Evolutionary conservation across 2,329 filamentous ascomycete species (phyloP), one percentile per base, ranked within the genome.

Genomic region (Epichloe sp.): DNA sequence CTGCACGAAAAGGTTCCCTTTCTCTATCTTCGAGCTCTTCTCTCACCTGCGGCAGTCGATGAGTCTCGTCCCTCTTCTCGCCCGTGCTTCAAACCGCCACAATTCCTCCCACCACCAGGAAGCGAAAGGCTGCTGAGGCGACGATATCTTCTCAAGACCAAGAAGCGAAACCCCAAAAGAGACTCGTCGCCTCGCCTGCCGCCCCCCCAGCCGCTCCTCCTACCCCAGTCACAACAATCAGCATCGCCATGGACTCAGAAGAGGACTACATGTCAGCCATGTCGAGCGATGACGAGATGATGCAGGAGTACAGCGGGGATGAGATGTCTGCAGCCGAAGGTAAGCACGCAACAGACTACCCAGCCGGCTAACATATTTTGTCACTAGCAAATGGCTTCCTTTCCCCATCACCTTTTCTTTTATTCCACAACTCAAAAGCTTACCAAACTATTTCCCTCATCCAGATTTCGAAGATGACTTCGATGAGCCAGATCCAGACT

Each of bases 261-360:
- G 89, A 96, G 63, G 91, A 96, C 54, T 90, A 90, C 68, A 85
- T 93, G 78, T 94, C 86, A 60, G 82, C 83, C 63, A 76, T 83
- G 60, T 91, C 87, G 42, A 95, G 62, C 57, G 84, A 83, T 42
- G 82, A 84, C 51, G 83, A 86, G 57, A 79, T 88, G 54, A 77
- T 85, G 66, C 78, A 85, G 56, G 86, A 89, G 60, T 82, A 86
- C 54, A 89, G 86, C 59, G 89, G 88, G 50, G 87, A 89, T 60
- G 83, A 77, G 65, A 68, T 78, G 55, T 79, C 76, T 1, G 75
- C 65, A 5, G 71, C 62, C 17, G 76, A 78, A 59, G 76, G 76
- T 78, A 60, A 45, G 65, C 12, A 14, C 21, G 6, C 38, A 41
- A 40, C 31, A 10, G 31, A 31, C 31, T 31, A 10, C 8, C 31